A percentile compares a stretch with the other conserved stretches of the same genome.
phyloP scores from a whole-genome alignment of 2,329 filamentous ascomycete species.

The Trematosphaeria pertusa region DNA sequence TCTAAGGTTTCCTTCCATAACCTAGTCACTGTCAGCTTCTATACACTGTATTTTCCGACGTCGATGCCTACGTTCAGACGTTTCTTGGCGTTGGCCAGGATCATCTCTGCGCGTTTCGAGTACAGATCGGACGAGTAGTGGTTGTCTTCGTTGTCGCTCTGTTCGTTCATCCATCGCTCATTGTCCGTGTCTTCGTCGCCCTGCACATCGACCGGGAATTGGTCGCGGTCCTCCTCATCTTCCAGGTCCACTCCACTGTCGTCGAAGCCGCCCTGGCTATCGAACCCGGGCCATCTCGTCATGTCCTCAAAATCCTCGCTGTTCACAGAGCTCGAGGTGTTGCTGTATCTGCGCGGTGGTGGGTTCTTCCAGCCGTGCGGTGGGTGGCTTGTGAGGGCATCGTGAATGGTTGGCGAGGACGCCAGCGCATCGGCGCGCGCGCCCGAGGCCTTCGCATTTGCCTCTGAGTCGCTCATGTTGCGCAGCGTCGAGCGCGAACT shows the following conservation, averaged over 20 bases:
- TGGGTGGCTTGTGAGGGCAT: constrained; percentile 24
- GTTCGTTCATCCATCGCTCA: constrained; percentile 44
- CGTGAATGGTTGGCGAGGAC: constrained; percentile 43
- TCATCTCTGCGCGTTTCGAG: constrained; percentile 79
- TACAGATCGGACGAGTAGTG: constrained; percentile 68
- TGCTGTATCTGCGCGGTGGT: constrained; percentile 39
- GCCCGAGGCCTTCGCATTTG: constrained; percentile 17
- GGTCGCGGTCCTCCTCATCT: constrained; percentile 31
- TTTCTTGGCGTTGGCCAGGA: constrained; percentile 90
- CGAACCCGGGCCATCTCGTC: constrained; percentile 45
- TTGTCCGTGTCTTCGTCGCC: constrained; percentile 45
- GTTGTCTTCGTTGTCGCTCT: constrained; percentile 60
- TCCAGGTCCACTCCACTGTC: constrained; percentile 45
- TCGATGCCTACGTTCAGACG: constrained; percentile 74
- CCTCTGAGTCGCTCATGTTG: constrained; percentile 33
- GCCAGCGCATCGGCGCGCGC: constrained; percentile 33
- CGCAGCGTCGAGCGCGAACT: constrained; percentile 47
- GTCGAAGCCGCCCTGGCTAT: constrained; percentile 37
- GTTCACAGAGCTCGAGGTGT: constrained; percentile 50
- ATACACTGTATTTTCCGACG: constrained; percentile 3
- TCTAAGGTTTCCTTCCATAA: constrained; percentile 90
- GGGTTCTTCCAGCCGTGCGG: constrained; percentile 24
- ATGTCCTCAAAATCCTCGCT: constrained; percentile 54
- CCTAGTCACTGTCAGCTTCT: constrained; percentile 59
- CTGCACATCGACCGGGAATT: constrained; percentile 28